Evolutionary conservation across 352 stramenopile genomes (phyloP).

Genomic region (Thalassiosira allenii): DNA sequence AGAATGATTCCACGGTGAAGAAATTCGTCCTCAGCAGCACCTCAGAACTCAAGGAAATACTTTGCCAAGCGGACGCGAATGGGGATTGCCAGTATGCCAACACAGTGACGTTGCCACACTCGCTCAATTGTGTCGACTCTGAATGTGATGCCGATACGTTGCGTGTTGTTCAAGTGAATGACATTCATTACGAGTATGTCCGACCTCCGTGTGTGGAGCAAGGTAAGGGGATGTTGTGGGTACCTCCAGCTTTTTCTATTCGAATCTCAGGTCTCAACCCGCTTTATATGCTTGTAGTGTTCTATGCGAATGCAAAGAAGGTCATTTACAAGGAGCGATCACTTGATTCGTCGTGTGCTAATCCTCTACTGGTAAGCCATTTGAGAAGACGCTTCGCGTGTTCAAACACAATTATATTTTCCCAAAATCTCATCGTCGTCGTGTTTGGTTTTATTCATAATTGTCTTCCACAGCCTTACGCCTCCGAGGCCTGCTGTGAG

Average conservation of each 20-base stretch:
- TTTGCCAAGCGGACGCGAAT: constrained; percentile 58
- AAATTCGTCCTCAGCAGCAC: constrained; percentile 50
- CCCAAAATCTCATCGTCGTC: too few relatives aligned
- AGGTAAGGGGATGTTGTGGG: too few relatives aligned
- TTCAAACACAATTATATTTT: too few relatives aligned
- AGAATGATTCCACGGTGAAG: constrained; percentile 50
- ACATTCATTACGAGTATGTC: constrained; percentile 83
- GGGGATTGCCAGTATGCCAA: constrained; percentile 59
- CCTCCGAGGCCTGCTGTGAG: constrained; percentile 60
- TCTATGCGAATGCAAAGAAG: constrained; percentile 72
- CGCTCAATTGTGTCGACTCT: constrained; percentile 44
- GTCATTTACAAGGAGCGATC: constrained; percentile 56
- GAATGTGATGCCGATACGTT: constrained; percentile 79
- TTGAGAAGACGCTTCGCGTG: too few relatives aligned
- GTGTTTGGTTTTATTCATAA: too few relatives aligned
- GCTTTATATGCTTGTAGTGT: too few relatives aligned
- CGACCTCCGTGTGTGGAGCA: constrained; percentile 77
- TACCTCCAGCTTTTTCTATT: too few relatives aligned
- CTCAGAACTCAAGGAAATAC: constrained; percentile 49
- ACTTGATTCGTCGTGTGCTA: constrained; percentile 57
- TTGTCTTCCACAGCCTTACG: constrained; percentile 42
- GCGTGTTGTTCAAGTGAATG: constrained; percentile 70
- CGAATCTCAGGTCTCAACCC: too few relatives aligned
- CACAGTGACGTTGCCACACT: constrained; percentile 55
- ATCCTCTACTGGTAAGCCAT: constrained; percentile 56